These are phyloP conservation scores for Taphrina wiesneri DNA, from an alignment of 1,139 yeast species.

Conservation along the genomic window DNA sequence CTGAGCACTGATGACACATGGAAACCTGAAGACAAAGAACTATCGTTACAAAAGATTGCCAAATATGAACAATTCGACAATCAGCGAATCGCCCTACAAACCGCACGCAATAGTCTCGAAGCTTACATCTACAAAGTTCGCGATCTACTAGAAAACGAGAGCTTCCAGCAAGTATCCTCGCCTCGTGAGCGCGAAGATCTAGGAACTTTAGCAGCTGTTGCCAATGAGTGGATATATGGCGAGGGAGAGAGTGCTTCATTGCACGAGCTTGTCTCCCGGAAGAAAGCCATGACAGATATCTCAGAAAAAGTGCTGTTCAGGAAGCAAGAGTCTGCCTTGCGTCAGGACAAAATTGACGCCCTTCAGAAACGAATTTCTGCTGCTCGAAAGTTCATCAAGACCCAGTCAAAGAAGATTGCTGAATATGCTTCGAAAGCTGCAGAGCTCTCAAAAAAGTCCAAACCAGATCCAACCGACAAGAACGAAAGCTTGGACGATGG, in stretches of 20 bases:
- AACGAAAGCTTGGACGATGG: background rate
- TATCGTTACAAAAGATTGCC: conserved; percentile 42
- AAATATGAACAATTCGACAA: conserved; percentile 43
- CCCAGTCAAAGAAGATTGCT: conserved; percentile 24
- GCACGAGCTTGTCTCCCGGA: conserved; percentile 49
- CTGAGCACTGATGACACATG: conserved; percentile 3
- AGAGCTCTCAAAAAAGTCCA: background rate
- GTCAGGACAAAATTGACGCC: conserved; percentile 27
- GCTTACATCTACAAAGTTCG: conserved; percentile 45
- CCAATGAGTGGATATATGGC: conserved; percentile 75
- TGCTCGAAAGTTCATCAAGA: conserved; percentile 41
- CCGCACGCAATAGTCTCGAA: conserved; percentile 46
- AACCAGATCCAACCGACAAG: background rate
- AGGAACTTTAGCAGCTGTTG: conserved; percentile 34
- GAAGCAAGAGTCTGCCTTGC: conserved; percentile 36
- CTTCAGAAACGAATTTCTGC: conserved; percentile 30
- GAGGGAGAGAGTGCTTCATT: conserved; percentile 61
- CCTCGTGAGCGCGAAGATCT: conserved; percentile 38
- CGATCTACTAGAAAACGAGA: conserved; percentile 40
- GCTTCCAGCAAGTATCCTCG: conserved; percentile 34
- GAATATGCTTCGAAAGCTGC: conserved; percentile 8
- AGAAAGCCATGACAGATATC: conserved; percentile 44
- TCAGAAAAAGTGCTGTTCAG: conserved; percentile 40
- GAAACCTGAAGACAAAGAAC: background rate
- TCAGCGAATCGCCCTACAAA: conserved; percentile 44